phyloP scores from a whole-genome alignment of 352 stramenopile genomes.

The Plasmopara halstedii region DNA sequence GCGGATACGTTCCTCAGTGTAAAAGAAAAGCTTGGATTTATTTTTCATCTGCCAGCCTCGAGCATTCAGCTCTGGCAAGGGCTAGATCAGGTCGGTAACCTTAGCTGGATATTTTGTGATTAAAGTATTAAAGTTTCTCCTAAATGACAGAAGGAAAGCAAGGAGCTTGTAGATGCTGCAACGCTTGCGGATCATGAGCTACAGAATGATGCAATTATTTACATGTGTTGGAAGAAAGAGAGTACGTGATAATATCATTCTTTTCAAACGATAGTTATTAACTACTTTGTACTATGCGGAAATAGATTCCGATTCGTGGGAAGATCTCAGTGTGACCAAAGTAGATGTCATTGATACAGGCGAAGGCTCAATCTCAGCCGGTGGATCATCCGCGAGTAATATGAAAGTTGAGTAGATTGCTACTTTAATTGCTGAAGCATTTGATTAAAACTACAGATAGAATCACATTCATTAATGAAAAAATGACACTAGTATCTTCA shows the following conservation, averaged over 20 bases:
- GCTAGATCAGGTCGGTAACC: conserved; percentile 44
- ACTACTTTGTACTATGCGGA: neutral
- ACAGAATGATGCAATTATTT: conserved; percentile 76
- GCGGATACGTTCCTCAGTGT: conserved; percentile 73
- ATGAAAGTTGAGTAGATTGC: conserved; percentile 10
- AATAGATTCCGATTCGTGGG: conserved; percentile 69
- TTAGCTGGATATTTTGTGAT: neutral
- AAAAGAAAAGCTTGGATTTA: conserved; percentile 67
- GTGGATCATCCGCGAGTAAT: conserved; percentile 6
- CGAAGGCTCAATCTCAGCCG: conserved; percentile 6
- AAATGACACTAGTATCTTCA: neutral
- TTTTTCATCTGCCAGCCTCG: conserved; percentile 51
- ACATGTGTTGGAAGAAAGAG: conserved; percentile 87
- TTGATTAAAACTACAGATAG: too few species aligned
- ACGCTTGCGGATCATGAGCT: conserved; percentile 79
- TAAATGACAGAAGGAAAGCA: conserved; percentile 44
- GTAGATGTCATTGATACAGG: conserved; percentile 35
- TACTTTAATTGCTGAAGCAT: too few species aligned
- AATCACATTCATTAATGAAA: neutral
- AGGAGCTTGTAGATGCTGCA: conserved; percentile 71
- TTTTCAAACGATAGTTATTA: neutral
- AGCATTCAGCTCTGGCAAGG: conserved; percentile 70
- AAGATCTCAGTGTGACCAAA: conserved; percentile 67
- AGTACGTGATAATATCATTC: conserved; percentile 31
- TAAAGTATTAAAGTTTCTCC: too few species aligned